Evolutionary conservation across 2,329 filamentous ascomycete genomes (phyloP).

Genomic region (Fusarium drepaniforme): DNA sequence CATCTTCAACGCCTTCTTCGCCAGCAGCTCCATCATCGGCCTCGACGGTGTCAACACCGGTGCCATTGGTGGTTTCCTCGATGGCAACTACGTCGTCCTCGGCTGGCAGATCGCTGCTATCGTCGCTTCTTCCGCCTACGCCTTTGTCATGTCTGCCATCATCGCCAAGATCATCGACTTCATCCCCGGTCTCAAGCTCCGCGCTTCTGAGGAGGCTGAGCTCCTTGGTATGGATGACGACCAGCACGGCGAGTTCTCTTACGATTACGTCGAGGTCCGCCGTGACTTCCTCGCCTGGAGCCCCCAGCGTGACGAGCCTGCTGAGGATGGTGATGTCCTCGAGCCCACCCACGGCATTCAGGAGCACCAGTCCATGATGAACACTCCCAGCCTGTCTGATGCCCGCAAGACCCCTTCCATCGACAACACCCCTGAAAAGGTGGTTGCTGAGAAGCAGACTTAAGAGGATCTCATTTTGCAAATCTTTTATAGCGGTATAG

Average conservation of each 20-base stretch:
- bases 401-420: conserved; percentile 42
- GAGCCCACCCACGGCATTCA: conserved; percentile 78
- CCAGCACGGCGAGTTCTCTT: conserved; percentile 90
- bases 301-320: conserved; percentile 76
- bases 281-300: conserved; percentile 92
- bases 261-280: conserved; percentile 91
- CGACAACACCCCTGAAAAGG: conserved; percentile 26
- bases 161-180: conserved; percentile 82
- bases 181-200: conserved; percentile 82
- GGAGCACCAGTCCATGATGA: conserved; percentile 66
- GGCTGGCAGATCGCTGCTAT: conserved; percentile 87
- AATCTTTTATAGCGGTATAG: conserved; percentile 34
- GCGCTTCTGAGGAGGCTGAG: conserved; percentile 84
- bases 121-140: conserved; percentile 72
- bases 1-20: conserved; percentile 81
- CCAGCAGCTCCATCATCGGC: conserved; percentile 76
- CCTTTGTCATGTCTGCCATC: conserved; percentile 79
- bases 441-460: conserved; percentile 28
- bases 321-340: conserved; percentile 67
- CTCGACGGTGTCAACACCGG: conserved; percentile 83
- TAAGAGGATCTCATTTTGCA: conserved; percentile 18
- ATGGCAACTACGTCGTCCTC: conserved; percentile 79
- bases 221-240: conserved; percentile 91
- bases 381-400: conserved; percentile 46
- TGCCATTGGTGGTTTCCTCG: conserved; percentile 76